Evolutionary conservation across 305 asterid genomes (phyloP).

Genomic region (Ruellia speciosa): DNA sequence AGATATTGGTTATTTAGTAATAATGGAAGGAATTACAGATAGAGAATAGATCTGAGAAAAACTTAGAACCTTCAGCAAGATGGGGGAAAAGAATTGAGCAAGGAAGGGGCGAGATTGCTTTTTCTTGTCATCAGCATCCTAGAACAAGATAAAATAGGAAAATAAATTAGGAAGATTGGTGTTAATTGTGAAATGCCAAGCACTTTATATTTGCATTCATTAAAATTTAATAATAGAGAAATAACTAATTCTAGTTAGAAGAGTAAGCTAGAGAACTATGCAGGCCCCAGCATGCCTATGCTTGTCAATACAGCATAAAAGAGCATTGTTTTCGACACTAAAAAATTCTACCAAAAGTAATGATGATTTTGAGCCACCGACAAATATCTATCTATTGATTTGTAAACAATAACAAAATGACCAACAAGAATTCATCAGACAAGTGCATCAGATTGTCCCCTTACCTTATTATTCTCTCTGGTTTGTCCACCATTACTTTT

Average conservation of each 20-base stretch:
- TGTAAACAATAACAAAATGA: not conserved
- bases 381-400: not conserved
- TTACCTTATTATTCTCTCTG: constrained; percentile 52
- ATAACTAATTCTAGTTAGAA: too few relatives aligned
- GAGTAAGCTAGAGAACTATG: too few relatives aligned
- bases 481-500: constrained; percentile 51
- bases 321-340: not conserved
- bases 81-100: constrained; percentile 46
- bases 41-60: constrained; percentile 15
- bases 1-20: constrained; percentile 9
- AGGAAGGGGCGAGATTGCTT: constrained; percentile 40
- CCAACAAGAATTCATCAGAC: constrained; percentile 1
- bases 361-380: not conserved
- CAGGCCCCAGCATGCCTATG: too few relatives aligned
- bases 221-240: too few relatives aligned
- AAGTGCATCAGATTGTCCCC: constrained; percentile 2
- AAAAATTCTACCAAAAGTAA: not conserved
- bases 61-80: constrained; percentile 43
- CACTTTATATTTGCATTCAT: too few relatives aligned
- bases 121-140: constrained; percentile 50
- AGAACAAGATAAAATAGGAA: constrained; percentile 15
- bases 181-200: constrained; percentile 7
- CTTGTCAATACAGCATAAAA: too few relatives aligned
- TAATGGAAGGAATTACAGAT: constrained; percentile 13
- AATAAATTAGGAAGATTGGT: not conserved